These are phyloP conservation scores for Calonectria multiphialidica DNA, from an alignment of 2,329 filamentous ascomycete species.

Conservation along the genomic window DNA sequence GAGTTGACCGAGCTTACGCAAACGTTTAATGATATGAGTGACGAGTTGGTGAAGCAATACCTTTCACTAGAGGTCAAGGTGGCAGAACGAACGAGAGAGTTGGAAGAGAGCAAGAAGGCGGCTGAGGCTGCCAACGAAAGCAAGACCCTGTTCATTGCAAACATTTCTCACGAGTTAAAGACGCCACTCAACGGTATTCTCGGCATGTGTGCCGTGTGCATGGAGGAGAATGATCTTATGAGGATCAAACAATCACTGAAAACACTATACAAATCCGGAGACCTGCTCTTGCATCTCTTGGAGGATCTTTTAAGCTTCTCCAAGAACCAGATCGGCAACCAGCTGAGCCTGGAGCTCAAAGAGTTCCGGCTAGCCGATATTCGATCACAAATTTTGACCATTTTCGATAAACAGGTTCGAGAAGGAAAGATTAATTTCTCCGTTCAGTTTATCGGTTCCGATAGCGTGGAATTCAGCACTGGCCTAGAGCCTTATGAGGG, in stretches of 20 bases:
- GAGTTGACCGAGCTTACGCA: constrained; percentile 85
- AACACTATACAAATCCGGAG: constrained; percentile 81
- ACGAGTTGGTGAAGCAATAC: constrained; percentile 90
- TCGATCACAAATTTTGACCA: constrained; percentile 83
- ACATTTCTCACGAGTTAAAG: constrained; percentile 89
- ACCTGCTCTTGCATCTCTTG: constrained; percentile 85
- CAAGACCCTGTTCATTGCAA: constrained; percentile 97
- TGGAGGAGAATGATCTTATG: constrained; percentile 86
- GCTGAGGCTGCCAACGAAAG: constrained; percentile 96
- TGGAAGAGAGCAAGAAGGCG: constrained; percentile 91
- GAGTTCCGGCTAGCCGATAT: constrained; percentile 90
- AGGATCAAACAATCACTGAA: constrained; percentile 87
- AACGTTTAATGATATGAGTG: constrained; percentile 95
- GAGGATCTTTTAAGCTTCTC: constrained; percentile 94
- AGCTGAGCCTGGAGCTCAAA: constrained; percentile 83
- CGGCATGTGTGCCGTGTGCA: constrained; percentile 92
- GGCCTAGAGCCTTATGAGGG: constrained; percentile 48
- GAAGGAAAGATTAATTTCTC: constrained; percentile 82
- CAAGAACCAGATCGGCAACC: constrained; percentile 93
- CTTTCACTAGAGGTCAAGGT: constrained; percentile 87
- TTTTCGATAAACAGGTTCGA: constrained; percentile 90
- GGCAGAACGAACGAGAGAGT: constrained; percentile 82
- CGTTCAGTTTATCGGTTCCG: constrained; percentile 72
- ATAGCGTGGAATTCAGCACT: constrained; percentile 38
- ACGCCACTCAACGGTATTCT: constrained; percentile 96